Base-by-base conservation (phyloP, 441 rosid species). In the Adansonia grandidieri region DNA sequence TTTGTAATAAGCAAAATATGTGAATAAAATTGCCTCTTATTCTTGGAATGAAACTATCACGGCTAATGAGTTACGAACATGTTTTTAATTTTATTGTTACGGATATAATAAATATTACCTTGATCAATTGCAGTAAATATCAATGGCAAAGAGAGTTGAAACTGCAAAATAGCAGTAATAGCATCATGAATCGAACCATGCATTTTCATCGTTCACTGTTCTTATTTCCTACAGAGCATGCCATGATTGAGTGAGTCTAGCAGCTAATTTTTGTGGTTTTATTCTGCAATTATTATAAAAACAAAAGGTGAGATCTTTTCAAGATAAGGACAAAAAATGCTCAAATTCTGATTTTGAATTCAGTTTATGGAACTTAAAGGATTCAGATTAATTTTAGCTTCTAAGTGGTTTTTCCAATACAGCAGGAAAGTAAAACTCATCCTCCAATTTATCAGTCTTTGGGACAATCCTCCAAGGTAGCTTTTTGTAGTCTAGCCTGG, bases 391-490 rank as follows among this genome's bases (percentile, higher is more conserved):
- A 24, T 24, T 24, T 24, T 24, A 85, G 61, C 48, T 48, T 78
- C 89, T 71, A 17, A 69, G 20, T 68, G 90, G 91, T 79, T 87
- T 87, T 78, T 90, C 94, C 15, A 85, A 80, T 70, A 86, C 87
- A 70, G 90, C 94, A 54, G 89, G 87, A 77, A 88, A 79, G 87
- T 83, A 90, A 28, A 82, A 75, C 80, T 87, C 91, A 37, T 86
- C 86, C 51, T 56, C 85, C 6, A 69, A 20, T 85, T n/a, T n/a
- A 71, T 88, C 90, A 0, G 80, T 85, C 83, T 88, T 90, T 1
- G 89, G 85, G 2, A 85, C 90, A 6, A 84, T 75, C 78, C 81
- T 86, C 90, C 91, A 84, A n/a, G 83, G 74, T 37, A 86, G 81
- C 81, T 79, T 86, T 71, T 28, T 83, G 80, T 89, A 90, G 5